Evolutionary conservation across 139 green algal genomes (phyloP), one percentile per base, ranked within the genome.

Genomic region (Chlamydomonas sphaeroides): DNA sequence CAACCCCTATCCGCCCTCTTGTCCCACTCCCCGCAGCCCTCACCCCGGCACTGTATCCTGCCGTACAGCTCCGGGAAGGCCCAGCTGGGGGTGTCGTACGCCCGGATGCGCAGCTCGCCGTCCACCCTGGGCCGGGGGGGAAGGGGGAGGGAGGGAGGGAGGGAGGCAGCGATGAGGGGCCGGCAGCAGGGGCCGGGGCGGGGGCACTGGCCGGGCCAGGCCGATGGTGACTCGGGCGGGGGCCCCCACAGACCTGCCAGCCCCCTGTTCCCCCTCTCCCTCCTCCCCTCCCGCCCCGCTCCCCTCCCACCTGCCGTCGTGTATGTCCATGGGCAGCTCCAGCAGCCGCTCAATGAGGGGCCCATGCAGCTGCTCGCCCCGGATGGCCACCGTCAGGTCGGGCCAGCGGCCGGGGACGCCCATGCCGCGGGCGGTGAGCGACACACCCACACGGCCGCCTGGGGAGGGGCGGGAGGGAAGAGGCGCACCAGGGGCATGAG

Each of bases 281-380:
- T n/a, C n/a, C n/a, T n/a, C n/a, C n/a, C n/a, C n/a, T n/a, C n/a
- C n/a, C n/a, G n/a, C n/a, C n/a, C n/a, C n/a, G n/a, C n/a, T n/a
- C n/a, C n/a, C n/a, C n/a, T n/a, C n/a, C n/a, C n/a, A n/a, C n/a
- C n/a, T 68, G 1, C 95, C 96, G 11, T 74, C 89, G 76, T 93
- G 77, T 35, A 98, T 93, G 88, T 98, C 96, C 87, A 98, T 94
- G 48, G 96, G 96, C 48, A 99, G 80, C 84, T 97, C 94, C 21
- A 98, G 68, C 59, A 98, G 66, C 23, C 96, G 90, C 89, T 98
- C 96, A 26, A 97, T 51, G 2, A 98, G 72, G 0, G 95, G 95
- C 14, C 91, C 94, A 77, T 97, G 91, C 78, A 98, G 87, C 33
- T 89, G 51, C 26, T 88, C 67, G 18, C 87, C 92, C 28, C 73